These are phyloP conservation scores for Chenopodium suecicum DNA, from an alignment of 148 eudicot species.

Conservation along the genomic window DNA sequence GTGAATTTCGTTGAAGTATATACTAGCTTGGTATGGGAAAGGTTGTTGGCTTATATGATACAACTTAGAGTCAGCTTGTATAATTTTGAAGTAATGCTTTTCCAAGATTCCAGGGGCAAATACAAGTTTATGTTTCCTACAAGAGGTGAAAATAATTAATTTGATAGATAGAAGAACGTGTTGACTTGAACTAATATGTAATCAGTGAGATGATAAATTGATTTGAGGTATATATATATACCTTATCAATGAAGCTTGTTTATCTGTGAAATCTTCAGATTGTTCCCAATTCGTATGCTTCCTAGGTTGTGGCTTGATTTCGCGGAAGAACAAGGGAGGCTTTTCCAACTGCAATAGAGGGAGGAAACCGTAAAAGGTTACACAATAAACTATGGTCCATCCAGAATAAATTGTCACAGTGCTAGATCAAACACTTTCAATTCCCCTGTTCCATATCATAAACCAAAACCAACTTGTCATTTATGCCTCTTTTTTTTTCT, in stretches of 20 bases:
- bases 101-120: slow-evolving; percentile 18
- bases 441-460: too few relatives aligned
- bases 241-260: slow-evolving; percentile 61
- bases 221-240: slow-evolving; percentile 13
- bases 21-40: slow-evolving; percentile 23
- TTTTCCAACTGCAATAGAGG: slow-evolving; percentile 40
- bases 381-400: background rate
- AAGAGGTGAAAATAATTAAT: background rate
- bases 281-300: slow-evolving; percentile 65
- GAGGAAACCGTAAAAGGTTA: background rate
- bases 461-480: too few relatives aligned
- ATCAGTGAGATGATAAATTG: background rate
- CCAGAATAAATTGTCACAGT: too few relatives aligned
- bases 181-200: background rate
- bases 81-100: slow-evolving; percentile 23
- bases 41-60: slow-evolving; percentile 9
- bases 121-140: slow-evolving; percentile 26
- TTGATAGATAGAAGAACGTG: background rate
- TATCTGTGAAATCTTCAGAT: slow-evolving; percentile 55
- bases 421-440: too few relatives aligned
- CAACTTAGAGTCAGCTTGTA: slow-evolving; percentile 25
- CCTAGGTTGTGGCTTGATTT: slow-evolving; percentile 48
- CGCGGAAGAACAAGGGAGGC: slow-evolving; percentile 51
- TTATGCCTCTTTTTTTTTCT: too few relatives aligned
- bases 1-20: slow-evolving; percentile 19